Evolutionary conservation across 2,329 filamentous ascomycete species (phyloP).

Genomic region (Apiospora phragmitis): DNA sequence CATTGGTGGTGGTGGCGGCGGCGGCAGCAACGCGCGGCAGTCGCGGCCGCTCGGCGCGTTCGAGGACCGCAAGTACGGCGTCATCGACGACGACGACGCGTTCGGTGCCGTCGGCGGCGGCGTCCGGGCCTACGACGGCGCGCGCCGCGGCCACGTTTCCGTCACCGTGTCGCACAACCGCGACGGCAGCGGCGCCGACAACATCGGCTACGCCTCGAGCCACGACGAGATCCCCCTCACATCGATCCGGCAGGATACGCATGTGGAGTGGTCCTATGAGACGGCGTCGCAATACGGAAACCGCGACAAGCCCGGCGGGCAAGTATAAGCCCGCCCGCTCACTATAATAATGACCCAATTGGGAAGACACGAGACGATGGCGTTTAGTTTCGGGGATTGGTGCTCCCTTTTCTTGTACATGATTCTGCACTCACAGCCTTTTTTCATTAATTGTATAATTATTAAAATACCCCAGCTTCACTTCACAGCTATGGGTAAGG

Average conservation of each 20-base stretch:
- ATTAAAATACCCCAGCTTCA: background rate
- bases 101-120: background rate
- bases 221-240: slow-evolving; percentile 8
- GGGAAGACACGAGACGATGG: background rate
- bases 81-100: slow-evolving; percentile 10
- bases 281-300: background rate
- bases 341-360: background rate
- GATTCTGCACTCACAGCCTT: background rate
- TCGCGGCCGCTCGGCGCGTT: background rate
- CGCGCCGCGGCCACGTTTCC: background rate
- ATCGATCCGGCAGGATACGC: background rate
- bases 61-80: slow-evolving; percentile 11
- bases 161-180: background rate
- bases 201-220: background rate
- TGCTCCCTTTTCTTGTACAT: background rate
- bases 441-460: background rate
- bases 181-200: background rate
- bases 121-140: background rate
- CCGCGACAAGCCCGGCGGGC: background rate
- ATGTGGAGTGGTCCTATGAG: background rate
- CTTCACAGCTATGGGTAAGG: background rate
- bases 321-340: background rate
- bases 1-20: slow-evolving; percentile 11
- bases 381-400: background rate
- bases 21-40: background rate